Percentiles rank a stretch among this genome's conserved stretches.
These are phyloP conservation scores for Calonectria montana DNA, from an alignment of 2,329 filamentous ascomycete genomes.

Conservation along the genomic window DNA sequence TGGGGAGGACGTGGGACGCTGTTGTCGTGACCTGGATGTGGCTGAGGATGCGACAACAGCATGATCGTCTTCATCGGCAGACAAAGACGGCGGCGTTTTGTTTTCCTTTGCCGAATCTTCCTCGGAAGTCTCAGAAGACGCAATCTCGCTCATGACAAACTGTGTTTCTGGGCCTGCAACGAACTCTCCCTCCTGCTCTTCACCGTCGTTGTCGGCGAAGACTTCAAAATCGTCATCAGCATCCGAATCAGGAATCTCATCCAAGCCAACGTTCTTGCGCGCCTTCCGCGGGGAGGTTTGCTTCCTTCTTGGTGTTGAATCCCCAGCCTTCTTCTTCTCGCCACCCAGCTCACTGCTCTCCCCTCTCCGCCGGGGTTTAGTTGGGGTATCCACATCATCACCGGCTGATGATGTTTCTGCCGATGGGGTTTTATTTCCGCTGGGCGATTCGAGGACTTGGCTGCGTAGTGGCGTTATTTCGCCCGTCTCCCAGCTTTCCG, in stretches of 20 bases:
- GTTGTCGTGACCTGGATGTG: slow-evolving; percentile 24
- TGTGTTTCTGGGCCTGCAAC: slow-evolving; percentile 49
- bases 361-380: slow-evolving; percentile 32
- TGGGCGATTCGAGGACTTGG: slow-evolving; percentile 27
- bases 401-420: slow-evolving; percentile 35
- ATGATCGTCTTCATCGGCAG: background rate
- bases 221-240: slow-evolving; percentile 50
- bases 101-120: slow-evolving; percentile 18
- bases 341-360: slow-evolving; percentile 37
- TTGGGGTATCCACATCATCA: slow-evolving; percentile 40
- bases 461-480: slow-evolving; percentile 36
- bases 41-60: slow-evolving; percentile 24
- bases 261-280: slow-evolving; percentile 38
- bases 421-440: slow-evolving; percentile 1
- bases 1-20: slow-evolving; percentile 23
- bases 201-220: slow-evolving; percentile 24
- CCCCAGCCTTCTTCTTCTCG: slow-evolving; percentile 17
- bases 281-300: slow-evolving; percentile 30
- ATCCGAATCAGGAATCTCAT: slow-evolving; percentile 65
- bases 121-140: slow-evolving; percentile 37
- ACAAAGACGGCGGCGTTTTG: slow-evolving; percentile 16
- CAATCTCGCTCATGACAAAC: slow-evolving; percentile 47
- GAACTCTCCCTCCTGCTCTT: slow-evolving; percentile 35
- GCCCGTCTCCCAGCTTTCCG: slow-evolving; percentile 46
- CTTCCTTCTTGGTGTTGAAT: slow-evolving; percentile 35